These are phyloP conservation scores for Phycomyces blakesleeanus DNA, from an alignment of 192 early-diverging fungal species.

Conservation along the genomic window DNA sequence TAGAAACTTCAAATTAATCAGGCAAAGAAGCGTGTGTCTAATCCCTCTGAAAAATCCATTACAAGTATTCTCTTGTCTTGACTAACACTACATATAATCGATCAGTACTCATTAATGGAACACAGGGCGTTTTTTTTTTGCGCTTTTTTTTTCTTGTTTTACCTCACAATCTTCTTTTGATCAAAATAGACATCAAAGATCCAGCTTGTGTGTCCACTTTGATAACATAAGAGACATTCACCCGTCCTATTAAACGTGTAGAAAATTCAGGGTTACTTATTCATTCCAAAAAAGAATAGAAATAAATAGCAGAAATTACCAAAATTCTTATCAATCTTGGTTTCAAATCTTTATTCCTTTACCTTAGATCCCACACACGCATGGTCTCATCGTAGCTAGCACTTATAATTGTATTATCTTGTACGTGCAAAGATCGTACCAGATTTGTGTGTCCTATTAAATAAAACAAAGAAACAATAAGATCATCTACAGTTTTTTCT, in stretches of 20 bases:
- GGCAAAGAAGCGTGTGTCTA: slow-evolving; percentile 31
- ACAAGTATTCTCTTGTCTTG: slow-evolving; percentile 41
- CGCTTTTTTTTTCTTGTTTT: too few species aligned
- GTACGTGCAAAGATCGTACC: slow-evolving; percentile 70
- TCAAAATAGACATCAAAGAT: slow-evolving; percentile 97
- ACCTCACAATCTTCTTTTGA: slow-evolving; percentile 73
- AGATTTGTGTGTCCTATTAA: slow-evolving; percentile 61
- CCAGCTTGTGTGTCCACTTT: slow-evolving; percentile 86
- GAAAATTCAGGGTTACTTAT: too few species aligned
- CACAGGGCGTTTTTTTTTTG: too few species aligned
- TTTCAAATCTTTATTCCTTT: slow-evolving; percentile 52
- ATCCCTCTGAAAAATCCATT: slow-evolving; percentile 39
- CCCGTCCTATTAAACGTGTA: slow-evolving; percentile 54
- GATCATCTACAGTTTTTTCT: too few species aligned
- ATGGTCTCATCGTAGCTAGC: slow-evolving; percentile 87
- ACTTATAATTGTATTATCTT: slow-evolving; percentile 62
- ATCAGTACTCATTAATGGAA: neutral
- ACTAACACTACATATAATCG: slow-evolving; percentile 30
- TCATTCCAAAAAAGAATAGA: too few species aligned
- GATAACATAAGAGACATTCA: slow-evolving; percentile 68
- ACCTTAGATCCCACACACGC: slow-evolving; percentile 80
- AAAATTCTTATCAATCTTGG: too few species aligned
- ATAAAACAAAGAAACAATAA: neutral
- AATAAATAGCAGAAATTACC: too few species aligned
- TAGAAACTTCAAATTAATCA: neutral